These are phyloP conservation scores for Marasmius oreades DNA, from an alignment of 1,284 basidiomycete genomes.

Conservation along the genomic window DNA sequence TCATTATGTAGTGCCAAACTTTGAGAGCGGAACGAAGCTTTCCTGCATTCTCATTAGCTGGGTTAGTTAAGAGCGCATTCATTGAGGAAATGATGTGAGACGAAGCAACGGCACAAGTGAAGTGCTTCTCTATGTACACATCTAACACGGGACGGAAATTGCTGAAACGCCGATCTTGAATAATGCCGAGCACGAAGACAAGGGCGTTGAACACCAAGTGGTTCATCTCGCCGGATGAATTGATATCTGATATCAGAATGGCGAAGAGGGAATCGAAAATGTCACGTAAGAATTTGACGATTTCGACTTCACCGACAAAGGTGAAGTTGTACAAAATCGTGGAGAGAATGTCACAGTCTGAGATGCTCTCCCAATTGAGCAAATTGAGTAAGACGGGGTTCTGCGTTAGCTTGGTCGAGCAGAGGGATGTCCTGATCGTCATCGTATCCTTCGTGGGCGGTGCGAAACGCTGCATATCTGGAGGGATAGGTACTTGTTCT, in stretches of 20 bases:
- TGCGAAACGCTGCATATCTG: conserved; percentile 63
- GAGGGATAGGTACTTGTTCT: conserved; percentile 57
- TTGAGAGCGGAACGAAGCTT: conserved; percentile 86
- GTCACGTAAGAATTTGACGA: conserved; percentile 91
- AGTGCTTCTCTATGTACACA: conserved; percentile 90
- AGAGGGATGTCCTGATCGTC: conserved; percentile 84
- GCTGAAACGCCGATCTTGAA: conserved; percentile 92
- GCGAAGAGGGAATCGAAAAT: conserved; percentile 94
- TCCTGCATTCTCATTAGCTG: conserved; percentile 73
- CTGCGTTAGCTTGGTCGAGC: conserved; percentile 92
- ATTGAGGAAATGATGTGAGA: conserved; percentile 84
- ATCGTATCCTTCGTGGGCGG: conserved; percentile 77
- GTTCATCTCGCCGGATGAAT: conserved; percentile 80
- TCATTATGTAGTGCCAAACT: conserved; percentile 96
- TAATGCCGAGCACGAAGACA: conserved; percentile 86
- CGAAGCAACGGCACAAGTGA: conserved; percentile 74
- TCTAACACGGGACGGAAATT: conserved; percentile 94
- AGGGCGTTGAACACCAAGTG: conserved; percentile 87
- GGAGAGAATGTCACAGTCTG: conserved; percentile 65
- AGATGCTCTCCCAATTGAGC: conserved; percentile 78
- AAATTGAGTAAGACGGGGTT: conserved; percentile 83
- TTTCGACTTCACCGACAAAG: conserved; percentile 90
- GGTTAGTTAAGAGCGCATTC: conserved; percentile 78
- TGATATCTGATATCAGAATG: conserved; percentile 76
- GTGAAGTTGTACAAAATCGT: conserved; percentile 83